Evolutionary conservation across 305 asterid genomes (phyloP).

Genomic region (Rubia balearica): DNA sequence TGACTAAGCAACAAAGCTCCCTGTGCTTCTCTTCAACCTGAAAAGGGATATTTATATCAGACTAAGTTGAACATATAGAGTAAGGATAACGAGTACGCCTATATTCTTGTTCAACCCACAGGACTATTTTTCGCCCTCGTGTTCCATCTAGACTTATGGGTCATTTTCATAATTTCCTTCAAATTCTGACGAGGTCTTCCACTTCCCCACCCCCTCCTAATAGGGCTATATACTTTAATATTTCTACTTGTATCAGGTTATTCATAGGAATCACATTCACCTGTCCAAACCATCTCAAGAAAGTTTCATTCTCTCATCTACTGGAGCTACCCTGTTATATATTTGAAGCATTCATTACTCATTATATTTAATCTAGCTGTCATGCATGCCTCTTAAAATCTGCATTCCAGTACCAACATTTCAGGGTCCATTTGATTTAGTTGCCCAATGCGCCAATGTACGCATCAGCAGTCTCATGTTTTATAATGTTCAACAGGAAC

Average conservation of each 20-base stretch:
- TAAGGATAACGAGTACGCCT: background rate
- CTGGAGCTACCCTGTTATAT: background rate
- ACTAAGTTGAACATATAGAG: background rate
- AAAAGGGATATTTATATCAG: conserved; percentile 2
- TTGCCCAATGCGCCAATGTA: background rate
- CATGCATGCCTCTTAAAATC: no score
- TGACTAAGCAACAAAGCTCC: conserved; percentile 78
- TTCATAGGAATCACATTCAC: background rate
- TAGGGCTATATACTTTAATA: no score
- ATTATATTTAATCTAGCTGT: no score
- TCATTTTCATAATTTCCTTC: background rate
- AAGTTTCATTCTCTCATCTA: background rate
- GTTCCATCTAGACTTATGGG: background rate
- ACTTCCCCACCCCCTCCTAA: background rate
- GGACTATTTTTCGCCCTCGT: no score
- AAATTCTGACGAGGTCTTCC: background rate
- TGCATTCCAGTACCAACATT: background rate
- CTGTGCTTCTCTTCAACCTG: conserved; percentile 97
- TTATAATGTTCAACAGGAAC: background rate
- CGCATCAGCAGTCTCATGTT: background rate
- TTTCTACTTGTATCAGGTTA: no score
- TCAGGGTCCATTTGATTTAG: background rate
- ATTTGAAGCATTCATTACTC: background rate
- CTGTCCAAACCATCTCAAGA: background rate
- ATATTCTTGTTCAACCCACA: background rate